Conservation (phyloP, 2,329 filamentous ascomycete genomes). For the Aspergillus intermedius region DNA sequence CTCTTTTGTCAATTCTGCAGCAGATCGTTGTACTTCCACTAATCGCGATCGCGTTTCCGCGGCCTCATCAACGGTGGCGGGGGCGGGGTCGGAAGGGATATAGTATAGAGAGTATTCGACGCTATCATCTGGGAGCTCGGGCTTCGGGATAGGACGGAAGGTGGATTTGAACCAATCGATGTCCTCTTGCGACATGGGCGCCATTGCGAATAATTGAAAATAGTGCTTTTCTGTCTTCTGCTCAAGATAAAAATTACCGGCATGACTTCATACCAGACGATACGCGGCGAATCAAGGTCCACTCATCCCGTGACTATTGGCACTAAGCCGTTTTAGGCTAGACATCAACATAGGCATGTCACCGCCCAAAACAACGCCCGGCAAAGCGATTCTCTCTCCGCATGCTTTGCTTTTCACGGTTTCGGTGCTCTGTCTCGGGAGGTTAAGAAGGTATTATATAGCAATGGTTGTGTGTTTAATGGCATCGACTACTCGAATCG, state of each 20-base stretch:
- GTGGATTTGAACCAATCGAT: conserved; percentile 61
- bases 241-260: conserved; percentile 10
- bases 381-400: not conserved
- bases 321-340: conserved; percentile 30
- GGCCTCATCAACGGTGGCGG: conserved; percentile 50
- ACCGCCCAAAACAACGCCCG: conserved; percentile 30
- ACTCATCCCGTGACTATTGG: conserved; percentile 5
- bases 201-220: conserved; percentile 24
- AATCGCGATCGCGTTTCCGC: conserved; percentile 51
- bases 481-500: conserved; percentile 4
- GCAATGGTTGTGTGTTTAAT: conserved; percentile 24
- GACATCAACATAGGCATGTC: conserved; percentile 35
- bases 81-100: conserved; percentile 52
- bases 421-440: not conserved
- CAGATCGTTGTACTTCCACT: conserved; percentile 65
- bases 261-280: conserved; percentile 30
- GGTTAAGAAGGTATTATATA: not conserved
- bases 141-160: conserved; percentile 59
- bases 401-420: conserved; percentile 5
- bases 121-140: conserved; percentile 68
- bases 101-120: conserved; percentile 79
- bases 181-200: conserved; percentile 47
- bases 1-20: conserved; percentile 55
- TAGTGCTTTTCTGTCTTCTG: not conserved
- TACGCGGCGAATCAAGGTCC: conserved; percentile 22